Conservation (phyloP, 2,329 filamentous ascomycete genomes). For the Aspergillus viridinutans region DNA sequence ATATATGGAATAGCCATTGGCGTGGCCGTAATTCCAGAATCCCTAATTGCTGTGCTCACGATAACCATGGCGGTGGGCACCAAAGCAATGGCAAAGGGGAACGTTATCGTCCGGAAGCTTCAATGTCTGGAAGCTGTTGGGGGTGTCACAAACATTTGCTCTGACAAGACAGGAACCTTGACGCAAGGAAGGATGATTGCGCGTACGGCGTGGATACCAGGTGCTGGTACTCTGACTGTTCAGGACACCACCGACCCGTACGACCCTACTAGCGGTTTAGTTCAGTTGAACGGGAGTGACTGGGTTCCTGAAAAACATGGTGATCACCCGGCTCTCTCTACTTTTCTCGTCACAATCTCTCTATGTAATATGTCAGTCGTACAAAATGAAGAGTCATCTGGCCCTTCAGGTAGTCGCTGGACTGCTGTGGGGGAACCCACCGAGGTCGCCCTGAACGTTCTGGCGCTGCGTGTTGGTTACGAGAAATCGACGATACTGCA, state of each 20-base stretch:
- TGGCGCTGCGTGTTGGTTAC: constrained; percentile 57
- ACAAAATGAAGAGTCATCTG: constrained; percentile 33
- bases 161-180: constrained; percentile 55
- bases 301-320: constrained; percentile 24
- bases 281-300: constrained; percentile 36
- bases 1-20: constrained; percentile 58
- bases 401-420: constrained; percentile 38
- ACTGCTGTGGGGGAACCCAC: constrained; percentile 60
- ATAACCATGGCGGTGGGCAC: constrained; percentile 58
- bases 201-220: constrained; percentile 54
- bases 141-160: constrained; percentile 56
- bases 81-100: constrained; percentile 50
- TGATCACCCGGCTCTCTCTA: constrained; percentile 39
- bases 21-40: constrained; percentile 60
- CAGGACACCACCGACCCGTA: constrained; percentile 51
- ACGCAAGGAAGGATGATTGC: constrained; percentile 59
- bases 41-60: constrained; percentile 59
- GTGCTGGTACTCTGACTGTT: constrained; percentile 50
- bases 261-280: constrained; percentile 51
- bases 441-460: constrained; percentile 64
- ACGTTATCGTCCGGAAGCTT: constrained; percentile 53
- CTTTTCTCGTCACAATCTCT: constrained; percentile 52
- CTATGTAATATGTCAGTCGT: constrained; percentile 54
- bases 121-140: constrained; percentile 54
- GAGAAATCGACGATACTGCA: constrained; percentile 45